These are phyloP conservation scores for Ettlia oleoabundans DNA, from an alignment of 139 green algal genomes.

Conservation along the genomic window DNA sequence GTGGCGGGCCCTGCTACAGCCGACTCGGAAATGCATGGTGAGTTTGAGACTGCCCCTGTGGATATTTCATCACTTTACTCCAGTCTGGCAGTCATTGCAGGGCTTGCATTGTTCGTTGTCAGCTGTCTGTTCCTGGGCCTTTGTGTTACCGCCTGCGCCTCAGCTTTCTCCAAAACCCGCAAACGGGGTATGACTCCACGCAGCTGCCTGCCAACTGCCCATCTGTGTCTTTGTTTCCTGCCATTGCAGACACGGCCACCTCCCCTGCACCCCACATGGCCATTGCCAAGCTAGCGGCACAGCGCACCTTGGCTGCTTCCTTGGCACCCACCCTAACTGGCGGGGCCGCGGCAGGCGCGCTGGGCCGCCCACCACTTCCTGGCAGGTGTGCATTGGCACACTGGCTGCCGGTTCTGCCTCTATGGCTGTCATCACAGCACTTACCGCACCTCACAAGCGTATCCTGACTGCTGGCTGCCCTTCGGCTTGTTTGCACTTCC, in stretches of 20 bases:
- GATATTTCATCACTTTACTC: neutral
- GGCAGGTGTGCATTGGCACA: neutral
- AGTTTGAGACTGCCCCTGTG: neutral
- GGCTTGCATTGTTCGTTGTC: too few species aligned
- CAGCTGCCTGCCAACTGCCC: neutral
- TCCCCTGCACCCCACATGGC: conserved; percentile 28
- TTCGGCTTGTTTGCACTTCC: neutral
- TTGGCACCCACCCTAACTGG: conserved; percentile 9
- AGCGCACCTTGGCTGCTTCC: neutral
- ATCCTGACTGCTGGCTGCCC: neutral
- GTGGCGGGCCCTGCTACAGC: neutral
- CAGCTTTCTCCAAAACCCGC: too few species aligned
- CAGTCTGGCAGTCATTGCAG: too few species aligned
- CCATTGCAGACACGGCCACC: conserved; percentile 38
- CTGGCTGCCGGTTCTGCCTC: neutral
- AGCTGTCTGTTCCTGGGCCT: too few species aligned
- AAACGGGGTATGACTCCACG: too few species aligned
- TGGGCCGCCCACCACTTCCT: neutral
- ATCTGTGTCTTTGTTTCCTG: neutral
- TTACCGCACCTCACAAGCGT: neutral
- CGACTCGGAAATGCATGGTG: conserved; percentile 33
- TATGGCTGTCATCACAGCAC: neutral
- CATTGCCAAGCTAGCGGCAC: conserved; percentile 2
- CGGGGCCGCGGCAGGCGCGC: neutral
- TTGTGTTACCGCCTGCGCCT: too few species aligned